Percentiles rank a stretch among this genome's conserved stretches.
Evolutionary conservation across 768 basidiomycete genomes (phyloP).

Genomic region (Stropharia rugosoannulata): DNA sequence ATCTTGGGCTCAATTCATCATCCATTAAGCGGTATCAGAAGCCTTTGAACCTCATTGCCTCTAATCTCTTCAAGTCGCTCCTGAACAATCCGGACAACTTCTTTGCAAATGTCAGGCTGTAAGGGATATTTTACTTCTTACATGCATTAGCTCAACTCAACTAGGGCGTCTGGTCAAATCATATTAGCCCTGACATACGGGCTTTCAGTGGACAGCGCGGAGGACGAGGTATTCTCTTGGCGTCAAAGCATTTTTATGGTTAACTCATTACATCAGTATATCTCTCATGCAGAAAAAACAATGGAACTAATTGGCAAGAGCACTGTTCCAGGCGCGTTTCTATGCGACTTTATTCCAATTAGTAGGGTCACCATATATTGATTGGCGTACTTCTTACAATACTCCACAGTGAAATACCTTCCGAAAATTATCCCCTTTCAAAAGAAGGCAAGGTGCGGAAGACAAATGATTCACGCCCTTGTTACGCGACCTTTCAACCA

Average conservation of each 20-base stretch:
- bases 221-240: background rate
- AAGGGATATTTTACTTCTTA: background rate
- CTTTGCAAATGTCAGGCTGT: conserved; percentile 1
- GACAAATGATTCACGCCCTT: background rate
- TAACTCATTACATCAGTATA: conserved; percentile 20
- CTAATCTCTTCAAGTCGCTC: background rate
- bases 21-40: conserved; percentile 30
- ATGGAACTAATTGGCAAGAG: background rate
- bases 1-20: conserved; percentile 24
- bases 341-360: conserved; percentile 4
- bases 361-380: background rate
- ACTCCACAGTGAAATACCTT: conserved; percentile 2
- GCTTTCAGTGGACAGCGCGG: background rate
- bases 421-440: conserved; percentile 4
- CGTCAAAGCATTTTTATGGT: background rate
- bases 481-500: background rate
- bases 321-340: conserved; percentile 1
- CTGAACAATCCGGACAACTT: background rate
- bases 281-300: conserved; percentile 23
- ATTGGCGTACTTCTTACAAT: background rate
- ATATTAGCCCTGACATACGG: conserved; percentile 3
- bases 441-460: background rate
- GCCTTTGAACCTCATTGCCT: conserved; percentile 22
- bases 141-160: background rate
- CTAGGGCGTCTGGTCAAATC: conserved; percentile 1